Base-by-base conservation (phyloP, 2,329 filamentous ascomycete genomes). In the Trichoderma polysporum region DNA sequence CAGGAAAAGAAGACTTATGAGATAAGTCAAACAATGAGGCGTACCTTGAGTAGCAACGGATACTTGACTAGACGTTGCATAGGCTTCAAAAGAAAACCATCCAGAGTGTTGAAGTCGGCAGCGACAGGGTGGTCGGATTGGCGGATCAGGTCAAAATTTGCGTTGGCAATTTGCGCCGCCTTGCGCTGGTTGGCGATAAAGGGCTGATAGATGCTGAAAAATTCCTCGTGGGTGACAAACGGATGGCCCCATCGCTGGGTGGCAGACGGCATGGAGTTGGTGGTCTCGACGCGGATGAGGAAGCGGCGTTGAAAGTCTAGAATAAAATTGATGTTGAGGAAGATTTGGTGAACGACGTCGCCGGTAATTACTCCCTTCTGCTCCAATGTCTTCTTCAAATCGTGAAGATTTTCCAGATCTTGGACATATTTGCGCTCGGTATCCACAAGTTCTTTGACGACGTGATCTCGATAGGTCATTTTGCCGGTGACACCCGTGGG, bases 371-470 rank as follows among this genome's bases (percentile, higher is more conserved):
- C 88, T 41, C 93, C 93, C 71, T 90, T 93, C 76, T 96, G 91
- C 73, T 97, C 93, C 65, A 98, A 84, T 27, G 90, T 88, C 79
- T 92, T 94, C 81, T 97, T 98, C 75, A 98, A 86, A 58, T 94
- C 90, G 77, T 98, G 93, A 39, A 99, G 79, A 72, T 97, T 94
- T 77, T 98, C 94, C 62, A 99, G 81, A 81, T 99, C 95, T 77
- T 98, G 94, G 4, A 98, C 95, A 73, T 99, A 99, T 79, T 97
- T 97, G 69, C 95, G 90, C 79, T 99, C 95, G 1, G 94, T 98
- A 73, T 94, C 92, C 66, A 99, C 91, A 54, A 99, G 82, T 79
- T 99, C 95, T 74, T 91, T 89, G 50, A 99, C 87, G 69, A 98
- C 93, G 77, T 97, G 91, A 74, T 97, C 92, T 71, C 93, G 83